A percentile compares a stretch with the other conserved stretches of the same genome.
Evolutionary conservation across 768 basidiomycete species (phyloP).

Genomic region (Trametes gibbosa): DNA sequence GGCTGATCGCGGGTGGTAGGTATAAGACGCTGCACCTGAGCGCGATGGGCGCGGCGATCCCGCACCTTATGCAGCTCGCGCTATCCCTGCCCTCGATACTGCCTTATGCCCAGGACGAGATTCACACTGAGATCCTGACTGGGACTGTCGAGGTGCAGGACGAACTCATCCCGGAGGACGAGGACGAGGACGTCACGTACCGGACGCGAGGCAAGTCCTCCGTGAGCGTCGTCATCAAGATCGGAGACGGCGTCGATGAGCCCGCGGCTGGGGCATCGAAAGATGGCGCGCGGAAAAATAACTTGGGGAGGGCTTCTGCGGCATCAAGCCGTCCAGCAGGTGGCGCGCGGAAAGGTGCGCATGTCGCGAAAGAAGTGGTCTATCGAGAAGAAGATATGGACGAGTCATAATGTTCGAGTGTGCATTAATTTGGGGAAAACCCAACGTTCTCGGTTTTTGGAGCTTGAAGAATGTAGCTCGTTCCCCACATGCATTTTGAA

Average conservation of each 20-base stretch:
- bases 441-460: too few species aligned
- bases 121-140: slow-evolving; percentile 60
- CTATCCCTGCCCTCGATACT: slow-evolving; percentile 72
- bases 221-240: slow-evolving; percentile 53
- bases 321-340: background rate
- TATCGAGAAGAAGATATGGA: slow-evolving; percentile 24
- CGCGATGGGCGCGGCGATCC: slow-evolving; percentile 90
- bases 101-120: slow-evolving; percentile 62
- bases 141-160: slow-evolving; percentile 75
- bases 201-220: slow-evolving; percentile 71
- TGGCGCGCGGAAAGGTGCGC: background rate
- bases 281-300: slow-evolving; percentile 9
- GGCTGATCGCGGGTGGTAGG: slow-evolving; percentile 36
- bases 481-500: too few species aligned
- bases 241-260: slow-evolving; percentile 61
- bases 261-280: slow-evolving; percentile 16
- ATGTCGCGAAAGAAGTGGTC: slow-evolving; percentile 7
- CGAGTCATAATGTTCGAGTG: slow-evolving; percentile 3
- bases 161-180: slow-evolving; percentile 73
- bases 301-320: background rate
- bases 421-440: too few species aligned
- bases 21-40: slow-evolving; percentile 72
- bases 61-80: slow-evolving; percentile 67
- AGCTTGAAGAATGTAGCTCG: too few species aligned
- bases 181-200: slow-evolving; percentile 63